Conservation (phyloP, 2,329 filamentous ascomycete species). For the Sporothrix pallida region DNA sequence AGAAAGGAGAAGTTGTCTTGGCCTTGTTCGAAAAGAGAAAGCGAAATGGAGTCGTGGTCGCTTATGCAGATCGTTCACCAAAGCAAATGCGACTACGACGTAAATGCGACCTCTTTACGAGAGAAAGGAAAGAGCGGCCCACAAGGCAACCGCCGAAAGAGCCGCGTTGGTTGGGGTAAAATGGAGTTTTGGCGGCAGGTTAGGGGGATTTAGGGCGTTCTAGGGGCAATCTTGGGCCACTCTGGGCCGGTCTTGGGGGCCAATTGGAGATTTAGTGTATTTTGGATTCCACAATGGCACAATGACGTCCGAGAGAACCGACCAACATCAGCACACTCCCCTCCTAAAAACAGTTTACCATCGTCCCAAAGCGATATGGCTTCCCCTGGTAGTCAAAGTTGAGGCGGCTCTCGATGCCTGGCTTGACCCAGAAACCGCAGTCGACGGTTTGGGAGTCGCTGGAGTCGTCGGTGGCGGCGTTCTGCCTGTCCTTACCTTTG, state of each 20-base stretch:
- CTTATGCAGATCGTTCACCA: conserved; percentile 21
- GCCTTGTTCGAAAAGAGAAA: neutral
- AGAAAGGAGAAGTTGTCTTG: neutral
- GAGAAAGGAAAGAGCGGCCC: neutral
- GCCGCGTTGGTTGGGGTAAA: conserved; percentile 10
- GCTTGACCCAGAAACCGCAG: conserved; percentile 16
- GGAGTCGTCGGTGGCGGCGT: too few relatives aligned
- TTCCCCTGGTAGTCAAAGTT: neutral
- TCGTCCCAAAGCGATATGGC: neutral
- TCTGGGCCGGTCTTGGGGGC: too few relatives aligned
- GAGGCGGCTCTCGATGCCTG: neutral
- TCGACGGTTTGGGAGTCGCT: neutral
- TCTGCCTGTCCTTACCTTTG: too few relatives aligned
- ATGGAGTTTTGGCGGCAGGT: neutral
- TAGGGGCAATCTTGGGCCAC: too few relatives aligned
- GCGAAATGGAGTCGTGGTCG: neutral
- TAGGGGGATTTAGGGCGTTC: too few relatives aligned
- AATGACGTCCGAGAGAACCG: conserved; percentile 2
- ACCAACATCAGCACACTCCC: too few relatives aligned
- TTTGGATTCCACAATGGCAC: neutral
- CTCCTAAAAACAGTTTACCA: neutral
- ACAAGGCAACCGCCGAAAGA: neutral
- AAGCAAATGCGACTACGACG: neutral
- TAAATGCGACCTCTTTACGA: neutral
- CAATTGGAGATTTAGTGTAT: too few relatives aligned